Conservation (phyloP, 1,139 yeast species). For the Pneumocystis wakefieldiae region DNA sequence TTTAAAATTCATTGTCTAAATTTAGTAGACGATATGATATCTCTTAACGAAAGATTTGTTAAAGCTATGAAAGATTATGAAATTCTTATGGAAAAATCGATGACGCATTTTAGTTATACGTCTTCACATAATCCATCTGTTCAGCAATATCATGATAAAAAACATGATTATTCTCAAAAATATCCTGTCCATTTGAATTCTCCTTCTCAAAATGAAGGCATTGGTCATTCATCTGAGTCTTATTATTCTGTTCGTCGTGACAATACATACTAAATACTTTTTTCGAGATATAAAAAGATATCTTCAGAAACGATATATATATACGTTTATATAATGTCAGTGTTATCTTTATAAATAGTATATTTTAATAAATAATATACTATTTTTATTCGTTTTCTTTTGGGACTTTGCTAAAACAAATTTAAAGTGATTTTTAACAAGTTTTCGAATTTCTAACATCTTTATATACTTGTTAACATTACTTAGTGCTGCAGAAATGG, state of each 20-base stretch:
- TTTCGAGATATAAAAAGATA: neutral
- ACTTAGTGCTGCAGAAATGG: no score
- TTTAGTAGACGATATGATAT: constrained; percentile 44
- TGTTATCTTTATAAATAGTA: neutral
- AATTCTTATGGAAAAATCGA: constrained; percentile 40
- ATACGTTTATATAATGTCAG: neutral
- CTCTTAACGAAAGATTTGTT: constrained; percentile 41
- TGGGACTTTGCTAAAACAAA: no score
- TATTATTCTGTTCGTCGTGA: neutral
- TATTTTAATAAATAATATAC: neutral
- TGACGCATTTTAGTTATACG: constrained; percentile 16
- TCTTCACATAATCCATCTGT: neutral
- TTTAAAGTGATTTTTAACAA: no score
- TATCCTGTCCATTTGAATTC: neutral
- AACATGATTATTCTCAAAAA: neutral
- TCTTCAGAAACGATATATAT: neutral
- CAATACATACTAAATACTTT: neutral
- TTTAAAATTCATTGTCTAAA: constrained; percentile 39
- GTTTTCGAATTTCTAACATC: no score
- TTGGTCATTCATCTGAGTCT: neutral
- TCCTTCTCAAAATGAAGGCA: neutral
- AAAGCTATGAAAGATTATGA: constrained; percentile 56
- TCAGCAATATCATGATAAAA: neutral
- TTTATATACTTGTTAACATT: no score
- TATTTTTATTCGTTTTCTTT: no score